These are phyloP conservation scores for Magnaporthales sp. DNA, from an alignment of 2,329 filamentous ascomycete species.

Conservation along the genomic window DNA sequence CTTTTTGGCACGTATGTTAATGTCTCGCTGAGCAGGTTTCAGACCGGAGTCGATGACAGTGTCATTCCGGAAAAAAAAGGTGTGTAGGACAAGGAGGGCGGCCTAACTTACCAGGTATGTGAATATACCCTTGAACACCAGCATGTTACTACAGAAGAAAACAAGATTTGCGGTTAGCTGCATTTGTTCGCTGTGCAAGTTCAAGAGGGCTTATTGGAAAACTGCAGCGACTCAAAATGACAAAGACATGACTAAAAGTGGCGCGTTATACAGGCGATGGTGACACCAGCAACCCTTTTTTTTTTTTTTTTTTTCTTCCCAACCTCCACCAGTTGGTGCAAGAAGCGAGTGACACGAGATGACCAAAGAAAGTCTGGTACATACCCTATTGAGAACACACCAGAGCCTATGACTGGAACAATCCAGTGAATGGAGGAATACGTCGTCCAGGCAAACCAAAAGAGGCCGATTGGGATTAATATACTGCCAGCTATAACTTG, in stretches of 20 bases:
- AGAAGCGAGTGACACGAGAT: background rate
- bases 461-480: conserved; percentile 71
- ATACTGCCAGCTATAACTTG: conserved; percentile 66
- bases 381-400: conserved; percentile 63
- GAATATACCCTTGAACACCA: conserved; percentile 78
- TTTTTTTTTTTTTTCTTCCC: background rate
- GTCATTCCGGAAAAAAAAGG: background rate
- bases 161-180: conserved; percentile 18
- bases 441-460: conserved; percentile 84
- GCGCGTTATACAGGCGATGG: background rate
- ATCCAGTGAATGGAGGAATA: conserved; percentile 69
- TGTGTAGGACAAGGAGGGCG: background rate
- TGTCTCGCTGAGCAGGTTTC: background rate
- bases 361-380: conserved; percentile 19
- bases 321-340: background rate
- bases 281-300: background rate
- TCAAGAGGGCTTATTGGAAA: background rate
- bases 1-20: conserved; percentile 19
- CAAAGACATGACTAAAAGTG: conserved; percentile 21
- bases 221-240: conserved; percentile 5
- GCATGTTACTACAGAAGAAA: conserved; percentile 48
- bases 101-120: conserved; percentile 64
- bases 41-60: background rate
- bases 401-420: conserved; percentile 63
- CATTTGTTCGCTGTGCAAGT: conserved; percentile 12